These are phyloP conservation scores for Sporothrix euskadiensis DNA, from an alignment of 2,329 filamentous ascomycete genomes.

Conservation along the genomic window DNA sequence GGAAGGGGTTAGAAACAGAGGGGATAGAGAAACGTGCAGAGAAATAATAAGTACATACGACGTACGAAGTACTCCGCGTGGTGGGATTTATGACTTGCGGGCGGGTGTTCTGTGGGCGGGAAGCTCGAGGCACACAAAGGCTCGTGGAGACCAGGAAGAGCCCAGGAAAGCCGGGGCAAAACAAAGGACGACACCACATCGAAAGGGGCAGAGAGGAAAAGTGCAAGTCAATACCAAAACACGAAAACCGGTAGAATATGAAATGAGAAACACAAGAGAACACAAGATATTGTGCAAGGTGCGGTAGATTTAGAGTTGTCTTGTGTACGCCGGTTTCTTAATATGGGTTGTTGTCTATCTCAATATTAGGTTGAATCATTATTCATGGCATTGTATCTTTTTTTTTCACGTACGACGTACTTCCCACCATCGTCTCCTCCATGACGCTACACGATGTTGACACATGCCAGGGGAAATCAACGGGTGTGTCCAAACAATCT, in stretches of 20 bases:
- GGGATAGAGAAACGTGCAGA: background rate
- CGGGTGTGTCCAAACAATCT: background rate
- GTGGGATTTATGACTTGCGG: background rate
- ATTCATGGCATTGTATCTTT: background rate
- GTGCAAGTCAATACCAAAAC: background rate
- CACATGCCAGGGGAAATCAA: background rate
- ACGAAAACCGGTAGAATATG: background rate
- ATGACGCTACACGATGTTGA: slow-evolving; percentile 16
- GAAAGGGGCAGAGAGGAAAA: background rate
- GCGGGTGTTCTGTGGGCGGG: background rate
- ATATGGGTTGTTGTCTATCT: background rate
- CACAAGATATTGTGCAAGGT: slow-evolving; percentile 5
- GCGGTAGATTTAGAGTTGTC: slow-evolving; percentile 19
- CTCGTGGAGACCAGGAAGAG: slow-evolving; percentile 9
- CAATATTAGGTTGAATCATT: background rate
- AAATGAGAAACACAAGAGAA: background rate
- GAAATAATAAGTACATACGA: background rate
- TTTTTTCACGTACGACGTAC: background rate
- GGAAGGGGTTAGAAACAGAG: background rate
- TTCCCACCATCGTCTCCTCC: background rate
- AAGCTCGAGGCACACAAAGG: slow-evolving; percentile 20
- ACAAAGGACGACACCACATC: background rate
- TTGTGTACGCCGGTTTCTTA: background rate
- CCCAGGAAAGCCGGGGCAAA: slow-evolving; percentile 11
- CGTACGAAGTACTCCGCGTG: background rate